Base-by-base conservation (phyloP, 164 flowering plant species). In the Sedum album region DNA sequence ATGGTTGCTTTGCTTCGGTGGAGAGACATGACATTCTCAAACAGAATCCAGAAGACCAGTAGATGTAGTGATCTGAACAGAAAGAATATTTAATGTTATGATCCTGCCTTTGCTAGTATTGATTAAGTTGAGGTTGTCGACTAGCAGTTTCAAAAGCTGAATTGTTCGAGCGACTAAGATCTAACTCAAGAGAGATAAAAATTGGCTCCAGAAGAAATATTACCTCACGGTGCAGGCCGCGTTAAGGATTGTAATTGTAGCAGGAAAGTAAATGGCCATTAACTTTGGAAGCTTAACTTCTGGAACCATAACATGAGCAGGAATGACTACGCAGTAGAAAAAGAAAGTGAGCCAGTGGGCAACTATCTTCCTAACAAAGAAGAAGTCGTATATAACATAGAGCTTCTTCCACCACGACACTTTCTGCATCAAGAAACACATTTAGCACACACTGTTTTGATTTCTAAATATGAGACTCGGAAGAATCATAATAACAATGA, bases 21-120 rank as follows among this genome's bases (percentile, higher is more conserved):
- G 9, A 89, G 81, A 1, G 96, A 86, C 96, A 88, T 88, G 25
- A 84, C 93, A 75, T 88, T 89, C 82, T 88, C 93, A 69, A 89
- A 88, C 9, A 89, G 72, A 28, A 89, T 86, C 93, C 93, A 86
- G 71, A 84, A 86, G 6, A 88, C 78, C 14, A 88, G 63, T 31
- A 90, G 68, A 73, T 90, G 96, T 26, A 86, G 67, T 3, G 96
- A 88, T 76, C 91, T 89, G 74, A 31, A 46, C 15, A 41, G 46
- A 31, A 23, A 42, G 39, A 69, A 30, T 6, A 31, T 28, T 25
- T 21, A 17, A 64, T 2, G 21, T 25, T 57, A 13, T 1, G 33
- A 33, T 30, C 62, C 31, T 26, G 31, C 20, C 61, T 28, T 26
- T 28, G 20, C 62, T 57, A 57, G 33, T 57, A n/a, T n/a, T n/a